phyloP scores from a whole-genome alignment of 139 green algal species.

The Spirogloea muscicola region DNA sequence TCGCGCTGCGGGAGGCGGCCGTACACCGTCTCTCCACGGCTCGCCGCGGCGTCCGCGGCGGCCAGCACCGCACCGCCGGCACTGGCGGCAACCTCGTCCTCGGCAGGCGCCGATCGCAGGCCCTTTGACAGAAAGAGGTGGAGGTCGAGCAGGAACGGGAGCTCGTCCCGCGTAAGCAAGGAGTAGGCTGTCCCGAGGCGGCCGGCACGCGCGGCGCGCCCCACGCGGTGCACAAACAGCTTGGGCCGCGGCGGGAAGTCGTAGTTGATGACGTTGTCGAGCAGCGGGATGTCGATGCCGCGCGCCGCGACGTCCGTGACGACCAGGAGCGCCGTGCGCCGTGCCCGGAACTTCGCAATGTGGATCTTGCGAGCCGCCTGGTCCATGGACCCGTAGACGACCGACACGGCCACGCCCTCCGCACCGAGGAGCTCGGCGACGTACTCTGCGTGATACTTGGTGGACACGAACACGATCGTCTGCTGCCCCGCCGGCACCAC shows the following conservation, averaged over 20 bases:
- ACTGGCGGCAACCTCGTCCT: slow-evolving; percentile 15
- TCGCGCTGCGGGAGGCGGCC: slow-evolving; percentile 51
- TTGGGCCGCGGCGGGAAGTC: slow-evolving; percentile 54
- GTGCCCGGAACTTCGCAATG: slow-evolving; percentile 82
- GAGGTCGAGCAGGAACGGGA: slow-evolving; percentile 87
- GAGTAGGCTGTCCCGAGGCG: slow-evolving; percentile 72
- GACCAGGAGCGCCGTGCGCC: slow-evolving; percentile 66
- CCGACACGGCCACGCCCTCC: slow-evolving; percentile 63
- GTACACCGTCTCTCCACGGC: slow-evolving; percentile 25
- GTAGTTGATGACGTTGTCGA: slow-evolving; percentile 99
- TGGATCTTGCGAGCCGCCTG: slow-evolving; percentile 92
- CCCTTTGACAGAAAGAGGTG: slow-evolving; percentile 86
- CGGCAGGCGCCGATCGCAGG: slow-evolving; percentile 52
- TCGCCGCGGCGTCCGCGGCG: background rate
- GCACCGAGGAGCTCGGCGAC: slow-evolving; percentile 69
- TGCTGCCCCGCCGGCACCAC: slow-evolving; percentile 59
- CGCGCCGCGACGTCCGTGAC: slow-evolving; percentile 97
- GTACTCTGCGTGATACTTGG: slow-evolving; percentile 90
- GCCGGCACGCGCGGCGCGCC: slow-evolving; percentile 72
- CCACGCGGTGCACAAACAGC: slow-evolving; percentile 86
- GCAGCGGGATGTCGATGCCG: slow-evolving; percentile 94
- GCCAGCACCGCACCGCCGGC: background rate
- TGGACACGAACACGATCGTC: slow-evolving; percentile 63
- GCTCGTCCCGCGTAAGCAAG: slow-evolving; percentile 53
- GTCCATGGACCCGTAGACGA: slow-evolving; percentile 93